These are phyloP conservation scores for Globisporangium nodosum DNA, from an alignment of 352 stramenopile genomes.

Conservation along the genomic window DNA sequence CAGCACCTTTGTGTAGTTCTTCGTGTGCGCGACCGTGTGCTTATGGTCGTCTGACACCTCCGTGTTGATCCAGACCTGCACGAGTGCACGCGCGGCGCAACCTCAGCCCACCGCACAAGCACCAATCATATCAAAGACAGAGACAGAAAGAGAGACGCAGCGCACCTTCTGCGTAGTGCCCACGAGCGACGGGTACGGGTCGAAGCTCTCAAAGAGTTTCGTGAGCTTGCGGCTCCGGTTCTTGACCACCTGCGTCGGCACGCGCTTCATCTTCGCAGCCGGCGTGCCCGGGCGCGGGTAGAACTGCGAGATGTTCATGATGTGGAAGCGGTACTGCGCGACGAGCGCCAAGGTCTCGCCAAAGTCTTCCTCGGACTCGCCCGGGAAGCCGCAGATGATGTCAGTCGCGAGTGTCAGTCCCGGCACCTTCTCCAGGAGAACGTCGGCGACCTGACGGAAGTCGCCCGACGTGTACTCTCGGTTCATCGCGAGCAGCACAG, in stretches of 20 bases:
- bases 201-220: conserved; percentile 81
- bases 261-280: conserved; percentile 86
- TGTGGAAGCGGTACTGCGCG: conserved; percentile 84
- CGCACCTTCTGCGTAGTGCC: conserved; percentile 37
- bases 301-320: conserved; percentile 94
- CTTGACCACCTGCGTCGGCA: conserved; percentile 87
- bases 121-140: too few species aligned
- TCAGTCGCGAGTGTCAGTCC: conserved; percentile 88
- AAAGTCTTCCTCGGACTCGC: conserved; percentile 87
- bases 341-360: conserved; percentile 85
- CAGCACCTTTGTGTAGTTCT: conserved; percentile 92
- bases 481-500: conserved; percentile 88
- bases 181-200: conserved; percentile 71
- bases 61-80: conserved; percentile 72
- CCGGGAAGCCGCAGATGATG: conserved; percentile 91
- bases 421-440: conserved; percentile 68
- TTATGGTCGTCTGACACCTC: conserved; percentile 77
- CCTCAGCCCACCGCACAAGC: background rate
- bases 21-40: conserved; percentile 85
- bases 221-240: conserved; percentile 81
- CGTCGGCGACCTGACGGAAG: conserved; percentile 73
- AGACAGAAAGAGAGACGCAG: background rate
- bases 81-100: background rate
- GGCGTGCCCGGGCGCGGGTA: conserved; percentile 89
- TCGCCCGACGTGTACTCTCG: conserved; percentile 86